Percentiles rank a stretch among this genome's conserved stretches.
phyloP scores from a whole-genome alignment of 768 basidiomycete species.

The Phaffia tasmanica region DNA sequence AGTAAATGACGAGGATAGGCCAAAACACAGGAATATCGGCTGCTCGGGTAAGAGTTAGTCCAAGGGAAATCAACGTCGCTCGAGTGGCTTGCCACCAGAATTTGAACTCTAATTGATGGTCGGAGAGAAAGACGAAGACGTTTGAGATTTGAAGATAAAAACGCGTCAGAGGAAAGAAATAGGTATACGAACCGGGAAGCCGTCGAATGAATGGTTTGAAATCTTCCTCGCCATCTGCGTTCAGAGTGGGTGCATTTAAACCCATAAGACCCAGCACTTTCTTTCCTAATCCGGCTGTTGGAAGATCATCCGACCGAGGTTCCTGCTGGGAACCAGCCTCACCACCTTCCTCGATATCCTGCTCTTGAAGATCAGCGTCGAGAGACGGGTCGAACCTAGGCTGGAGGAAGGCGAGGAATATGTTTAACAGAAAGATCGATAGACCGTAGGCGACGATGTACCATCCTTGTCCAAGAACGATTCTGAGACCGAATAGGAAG shows the following conservation, averaged over 20 bases:
- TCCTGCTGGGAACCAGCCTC: conserved; percentile 33
- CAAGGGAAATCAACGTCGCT: conserved; percentile 67
- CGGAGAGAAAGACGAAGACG: no score
- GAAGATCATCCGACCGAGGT: not conserved
- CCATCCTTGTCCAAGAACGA: conserved; percentile 80
- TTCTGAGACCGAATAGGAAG: conserved; percentile 66
- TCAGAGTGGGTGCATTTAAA: conserved; percentile 17
- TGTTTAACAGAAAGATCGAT: conserved; percentile 89
- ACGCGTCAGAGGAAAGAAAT: not conserved
- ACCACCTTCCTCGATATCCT: conserved; percentile 90
- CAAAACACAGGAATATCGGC: conserved; percentile 98
- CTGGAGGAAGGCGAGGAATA: conserved; percentile 92
- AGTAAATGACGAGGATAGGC: conserved; percentile 96
- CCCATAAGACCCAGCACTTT: conserved; percentile 35
- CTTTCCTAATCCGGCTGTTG: conserved; percentile 10
- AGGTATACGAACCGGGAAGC: conserved; percentile 47
- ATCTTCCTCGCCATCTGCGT: conserved; percentile 67
- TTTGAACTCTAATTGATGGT: conserved; percentile 36
- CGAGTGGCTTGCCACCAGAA: conserved; percentile 77
- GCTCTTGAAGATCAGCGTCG: conserved; percentile 81
- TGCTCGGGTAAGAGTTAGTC: conserved; percentile 66
- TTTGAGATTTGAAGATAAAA: no score
- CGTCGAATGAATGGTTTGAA: conserved; percentile 93
- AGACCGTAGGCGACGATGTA: conserved; percentile 49
- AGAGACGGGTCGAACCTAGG: conserved; percentile 96